Base-by-base conservation (phyloP, 805 yeast genomes). In the Candida insectalens region DNA sequence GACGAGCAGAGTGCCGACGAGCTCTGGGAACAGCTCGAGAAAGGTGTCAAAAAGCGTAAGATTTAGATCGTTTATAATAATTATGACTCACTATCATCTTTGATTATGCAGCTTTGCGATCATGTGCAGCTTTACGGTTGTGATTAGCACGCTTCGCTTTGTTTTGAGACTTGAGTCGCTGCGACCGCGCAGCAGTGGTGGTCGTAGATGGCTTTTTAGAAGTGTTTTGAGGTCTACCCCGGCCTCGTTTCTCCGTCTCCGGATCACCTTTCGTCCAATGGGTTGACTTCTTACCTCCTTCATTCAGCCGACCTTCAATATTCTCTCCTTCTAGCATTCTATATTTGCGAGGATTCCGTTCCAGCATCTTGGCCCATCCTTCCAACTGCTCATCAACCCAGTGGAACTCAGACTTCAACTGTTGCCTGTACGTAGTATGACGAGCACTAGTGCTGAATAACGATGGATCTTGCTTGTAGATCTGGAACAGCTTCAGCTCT, bases 341-440 rank as follows among this genome's bases (percentile, higher is more conserved):
- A 42, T 71, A 77, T 36, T 82, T 63, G 29, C 64, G 63, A 1
- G 92, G 85, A 28, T 76, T 71, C 45, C 71, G 71, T 33, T 72
- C 66, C 14, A 87, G 51, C 80, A 82, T 80, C 36, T 81, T 60
- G 1, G 80, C 79, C 96, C 96, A 89, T 0, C 95, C 95, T 63
- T 88, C 96, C 31, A 89, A 74, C 51, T 84, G 95, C 49, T 85
- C 95, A 54, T 87, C 88, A 0, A 87, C 64, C 95, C 94, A 85
- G 1, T 63, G 63, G 0, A 78, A 69, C 25, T 63, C 62, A 5
- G 52, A 44, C 41, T 67, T 71, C 50, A 84, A 59, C 18, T 65
- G 67, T 21, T 60, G 56, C 34, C 95, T 63, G 7, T 50, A 55
- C 28, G 61, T 57, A 0, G 77, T 41, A 32, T 50, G 42, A 40